Base-by-base conservation (phyloP, 106 monocot genomes). In the Iris macrosiphon region DNA sequence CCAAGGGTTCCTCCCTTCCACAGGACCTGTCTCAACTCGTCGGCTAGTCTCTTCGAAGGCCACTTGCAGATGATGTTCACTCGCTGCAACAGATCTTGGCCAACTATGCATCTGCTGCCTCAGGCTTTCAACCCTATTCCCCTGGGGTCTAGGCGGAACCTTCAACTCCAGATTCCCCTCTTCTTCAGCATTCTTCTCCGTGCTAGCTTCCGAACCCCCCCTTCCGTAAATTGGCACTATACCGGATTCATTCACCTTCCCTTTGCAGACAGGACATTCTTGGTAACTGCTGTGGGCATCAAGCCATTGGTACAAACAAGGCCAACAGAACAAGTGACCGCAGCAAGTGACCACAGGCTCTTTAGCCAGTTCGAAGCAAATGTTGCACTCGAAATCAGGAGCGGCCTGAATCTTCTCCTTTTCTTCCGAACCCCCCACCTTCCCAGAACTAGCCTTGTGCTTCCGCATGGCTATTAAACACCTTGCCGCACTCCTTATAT, bases 311-410 rank as follows among this genome's bases (percentile, higher is more conserved):
- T 57, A 57, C 12, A 57, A 27, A n/a, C 57, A 57, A 6, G 57
- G 57, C 57, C 57, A 57, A 20, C 57, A 57, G 15, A 57, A 57
- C 40, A 57, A 57, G 40, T 57, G 57, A 26, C 57, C 57, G 12
- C 57, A 57, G 26, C 40, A 40, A 40, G 57, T 57, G 40, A 57
- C 57, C 5, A 57, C 57, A 3, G 57, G 57, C 20, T 40, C 57
- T 27, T 57, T 57, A 1, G 57, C 57, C n/a, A 57, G 0, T 34
- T 57, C 57, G 6, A 57, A 41, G 25, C 57, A 57, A 10, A 57
- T 41, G 6, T 57, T 57, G 57, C 57, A 57, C 25, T 41, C 57
- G n/a, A 57, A 57, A 5, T 26, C 57, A 6, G 57, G 16, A 25
- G 40, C 38, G 7, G 25, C 4, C 12, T 22, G 14, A 11, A 13